Base-by-base conservation (phyloP, 163 green algal genomes). In the Chloromonas sp. region DNA sequence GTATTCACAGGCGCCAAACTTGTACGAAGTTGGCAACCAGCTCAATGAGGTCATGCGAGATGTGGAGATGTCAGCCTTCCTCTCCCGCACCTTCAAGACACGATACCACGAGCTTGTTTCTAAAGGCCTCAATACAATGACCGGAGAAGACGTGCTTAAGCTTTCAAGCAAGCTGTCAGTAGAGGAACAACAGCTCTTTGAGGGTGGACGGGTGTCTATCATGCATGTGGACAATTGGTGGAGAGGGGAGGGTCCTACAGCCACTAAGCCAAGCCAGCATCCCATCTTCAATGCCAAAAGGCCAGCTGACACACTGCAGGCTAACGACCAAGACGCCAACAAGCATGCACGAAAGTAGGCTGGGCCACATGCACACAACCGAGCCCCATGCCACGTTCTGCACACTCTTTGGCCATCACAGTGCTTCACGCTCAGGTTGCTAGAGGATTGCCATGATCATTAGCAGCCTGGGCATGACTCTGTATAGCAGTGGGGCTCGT, bases 111-210 rank as follows among this genome's bases (percentile, higher is more conserved):
- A 90, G 62, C 86, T 91, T 58, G 84, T 91, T 0, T 89, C 83
- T 60, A 89, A 86, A 76, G 88, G 84, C 14, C 83, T 91, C 14
- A 90, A 85, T 77, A 87, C 84, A 13, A 84, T 90, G 66, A 87
- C 88, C 0, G 86, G 86, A 1, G 86, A 91, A 81, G 84, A 90
- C 13, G 87, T 90, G 83, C 81, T 91, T 60, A 76, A 89, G 77
- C 86, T 91, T 0, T 81, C 84, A 62, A 87, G 88, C 83, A 91
- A 91, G 86, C 86, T 91, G 70, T 89, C 88, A 13, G 60, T 85
- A 15, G 88, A 91, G 71, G 88, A 91, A 85, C 83, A 89, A 60
- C 80, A 86, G 76, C 80, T 91, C 11, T 91, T 91, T 84, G 88
- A 89, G 60, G 85, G 60, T n/a, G 88, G 88, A 0, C n/a, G 88